phyloP scores from a whole-genome alignment of 495 filamentous ascomycete species.

The Diplogelasinospora grovesii region DNA sequence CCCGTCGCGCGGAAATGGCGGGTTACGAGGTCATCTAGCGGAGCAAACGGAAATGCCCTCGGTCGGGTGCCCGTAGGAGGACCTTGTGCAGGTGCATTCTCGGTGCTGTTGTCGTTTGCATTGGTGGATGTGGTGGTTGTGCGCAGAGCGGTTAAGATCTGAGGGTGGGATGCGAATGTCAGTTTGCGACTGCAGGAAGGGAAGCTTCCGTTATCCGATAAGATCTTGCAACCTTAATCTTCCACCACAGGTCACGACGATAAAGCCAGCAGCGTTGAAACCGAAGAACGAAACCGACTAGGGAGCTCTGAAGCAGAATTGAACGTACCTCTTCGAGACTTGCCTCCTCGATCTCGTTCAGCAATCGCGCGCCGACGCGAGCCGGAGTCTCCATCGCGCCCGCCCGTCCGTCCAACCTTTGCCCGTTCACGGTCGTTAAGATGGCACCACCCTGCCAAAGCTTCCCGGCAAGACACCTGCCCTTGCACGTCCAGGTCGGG shows the following conservation, averaged over 20 bases:
- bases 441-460: conserved; percentile 57
- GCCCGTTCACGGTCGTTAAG: neutral
- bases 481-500: conserved; percentile 40
- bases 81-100: neutral
- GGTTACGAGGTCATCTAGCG: conserved; percentile 33
- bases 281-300: too few species aligned
- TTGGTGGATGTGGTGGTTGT: conserved; percentile 11
- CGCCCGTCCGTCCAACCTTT: neutral
- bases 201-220: too few species aligned
- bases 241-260: too few species aligned
- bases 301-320: too few species aligned
- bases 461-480: conserved; percentile 50
- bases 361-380: conserved; percentile 54
- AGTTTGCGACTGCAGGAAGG: neutral
- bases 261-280: too few species aligned
- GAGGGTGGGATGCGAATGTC: neutral
- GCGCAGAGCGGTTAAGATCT: conserved; percentile 44
- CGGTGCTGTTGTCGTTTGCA: conserved; percentile 4
- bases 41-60: conserved; percentile 32
- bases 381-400: too few species aligned
- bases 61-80: conserved; percentile 3
- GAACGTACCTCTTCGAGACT: conserved; percentile 37
- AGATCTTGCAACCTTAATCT: too few species aligned
- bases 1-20: conserved; percentile 31
- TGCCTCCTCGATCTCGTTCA: conserved; percentile 39